Percentiles rank a stretch among this genome's conserved stretches.
Evolutionary conservation across 139 green algal genomes (phyloP).

Genomic region (Chlorokybus atmophyticus): DNA sequence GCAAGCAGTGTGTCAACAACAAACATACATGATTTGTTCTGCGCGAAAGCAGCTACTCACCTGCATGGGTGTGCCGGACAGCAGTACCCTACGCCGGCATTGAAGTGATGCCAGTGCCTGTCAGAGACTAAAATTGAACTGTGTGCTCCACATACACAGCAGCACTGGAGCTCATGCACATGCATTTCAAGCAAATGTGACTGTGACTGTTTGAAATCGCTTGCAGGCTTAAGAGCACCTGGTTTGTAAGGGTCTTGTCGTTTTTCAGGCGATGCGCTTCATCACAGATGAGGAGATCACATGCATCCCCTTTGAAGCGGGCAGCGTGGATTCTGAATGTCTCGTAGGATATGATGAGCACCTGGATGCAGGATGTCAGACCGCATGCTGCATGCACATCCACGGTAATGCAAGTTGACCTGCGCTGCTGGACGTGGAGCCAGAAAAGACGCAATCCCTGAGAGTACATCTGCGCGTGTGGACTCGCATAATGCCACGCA

Average conservation of each 20-base stretch:
- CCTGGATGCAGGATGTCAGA: too few species aligned
- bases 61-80: slow-evolving; percentile 62
- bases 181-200: too few species aligned
- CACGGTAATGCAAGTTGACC: too few species aligned
- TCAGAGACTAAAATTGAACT: too few species aligned
- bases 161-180: too few species aligned
- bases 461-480: slow-evolving; percentile 69
- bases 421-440: too few species aligned
- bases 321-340: slow-evolving; percentile 85
- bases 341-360: slow-evolving; percentile 79
- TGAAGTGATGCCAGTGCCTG: slow-evolving; percentile 52
- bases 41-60: too few species aligned
- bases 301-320: slow-evolving; percentile 45
- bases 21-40: too few species aligned
- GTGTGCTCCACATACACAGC: background rate
- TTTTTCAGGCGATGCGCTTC: slow-evolving; percentile 98
- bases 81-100: slow-evolving; percentile 80
- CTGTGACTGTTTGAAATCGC: background rate
- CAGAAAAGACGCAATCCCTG: slow-evolving; percentile 43
- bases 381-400: too few species aligned
- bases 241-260: slow-evolving; percentile 79
- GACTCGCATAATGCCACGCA: slow-evolving; percentile 77
- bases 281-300: slow-evolving; percentile 95
- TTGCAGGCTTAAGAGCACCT: slow-evolving; percentile 36
- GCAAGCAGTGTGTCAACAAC: too few species aligned